phyloP scores from a whole-genome alignment of 495 filamentous ascomycete genomes.

The Talaromyces adpressus region DNA sequence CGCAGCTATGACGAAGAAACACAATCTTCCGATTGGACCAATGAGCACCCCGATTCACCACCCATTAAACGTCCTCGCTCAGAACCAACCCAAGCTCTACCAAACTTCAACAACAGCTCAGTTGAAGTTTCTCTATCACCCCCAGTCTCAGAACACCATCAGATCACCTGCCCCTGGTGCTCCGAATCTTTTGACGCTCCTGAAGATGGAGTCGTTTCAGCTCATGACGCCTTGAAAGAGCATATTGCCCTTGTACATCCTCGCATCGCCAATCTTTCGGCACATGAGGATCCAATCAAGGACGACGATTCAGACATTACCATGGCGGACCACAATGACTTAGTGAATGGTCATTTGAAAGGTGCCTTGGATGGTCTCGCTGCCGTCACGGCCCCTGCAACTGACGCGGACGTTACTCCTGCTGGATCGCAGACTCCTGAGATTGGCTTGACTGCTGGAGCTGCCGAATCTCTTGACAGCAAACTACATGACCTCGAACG shows the following conservation, averaged over 20 bases:
- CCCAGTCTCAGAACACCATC: constrained; percentile 15
- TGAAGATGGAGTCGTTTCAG: constrained; percentile 18
- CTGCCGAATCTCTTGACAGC: constrained; percentile 21
- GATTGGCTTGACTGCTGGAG: constrained; percentile 14
- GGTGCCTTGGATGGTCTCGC: background rate
- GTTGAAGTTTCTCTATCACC: constrained; percentile 32
- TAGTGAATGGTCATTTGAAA: constrained; percentile 10
- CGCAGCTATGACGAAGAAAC: constrained; percentile 26
- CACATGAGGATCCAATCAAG: constrained; percentile 20
- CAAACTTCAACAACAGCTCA: constrained; percentile 25
- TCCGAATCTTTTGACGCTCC: constrained; percentile 26
- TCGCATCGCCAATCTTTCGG: constrained; percentile 17
- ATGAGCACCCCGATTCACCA: background rate
- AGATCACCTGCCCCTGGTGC: constrained; percentile 32
- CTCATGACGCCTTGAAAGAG: constrained; percentile 23
- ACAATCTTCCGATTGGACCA: constrained; percentile 27
- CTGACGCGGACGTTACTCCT: constrained; percentile 11
- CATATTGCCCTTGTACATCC: constrained; percentile 30
- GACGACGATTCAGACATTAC: constrained; percentile 4
- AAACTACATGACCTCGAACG: constrained; percentile 24
- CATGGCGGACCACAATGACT: constrained; percentile 13
- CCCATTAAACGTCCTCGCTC: constrained; percentile 14
- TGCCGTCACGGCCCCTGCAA: constrained; percentile 3
- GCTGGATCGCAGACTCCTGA: constrained; percentile 2
- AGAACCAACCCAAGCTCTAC: constrained; percentile 24